Percentiles rank a stretch among this genome's conserved stretches.
phyloP scores from a whole-genome alignment of 1,284 basidiomycete genomes.

The Sanghuangporus weigelae region DNA sequence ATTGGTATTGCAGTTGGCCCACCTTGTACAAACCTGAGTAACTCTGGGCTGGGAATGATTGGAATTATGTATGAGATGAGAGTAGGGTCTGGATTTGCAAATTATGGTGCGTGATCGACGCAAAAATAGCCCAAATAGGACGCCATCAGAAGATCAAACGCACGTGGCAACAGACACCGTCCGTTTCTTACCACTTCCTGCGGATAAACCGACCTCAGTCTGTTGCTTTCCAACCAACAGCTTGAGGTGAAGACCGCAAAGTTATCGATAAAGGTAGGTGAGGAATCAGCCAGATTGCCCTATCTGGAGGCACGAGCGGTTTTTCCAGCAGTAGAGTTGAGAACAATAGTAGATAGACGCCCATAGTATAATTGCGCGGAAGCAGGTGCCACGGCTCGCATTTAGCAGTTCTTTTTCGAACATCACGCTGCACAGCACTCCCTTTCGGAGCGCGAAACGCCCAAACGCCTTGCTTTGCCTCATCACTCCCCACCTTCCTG shows the following conservation, averaged over 20 bases:
- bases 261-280: neutral
- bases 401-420: neutral
- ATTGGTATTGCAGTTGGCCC: neutral
- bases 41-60: neutral
- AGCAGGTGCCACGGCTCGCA: neutral
- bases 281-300: neutral
- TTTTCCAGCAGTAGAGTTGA: neutral
- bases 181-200: neutral
- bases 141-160: neutral
- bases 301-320: neutral
- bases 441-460: neutral
- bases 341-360: neutral
- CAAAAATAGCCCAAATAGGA: neutral
- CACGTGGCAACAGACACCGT: neutral
- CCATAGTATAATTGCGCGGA: neutral
- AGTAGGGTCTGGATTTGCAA: neutral
- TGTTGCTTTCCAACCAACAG: neutral
- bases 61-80: neutral
- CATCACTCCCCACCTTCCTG: neutral
- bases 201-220: neutral
- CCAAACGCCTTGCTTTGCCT: constrained; percentile 1
- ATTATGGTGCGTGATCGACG: neutral
- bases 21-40: neutral
- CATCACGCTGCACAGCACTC: constrained; percentile 4
- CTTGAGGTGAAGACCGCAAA: neutral